phyloP scores from a whole-genome alignment of 164 flowering plant species.

The Saururus chinensis region DNA sequence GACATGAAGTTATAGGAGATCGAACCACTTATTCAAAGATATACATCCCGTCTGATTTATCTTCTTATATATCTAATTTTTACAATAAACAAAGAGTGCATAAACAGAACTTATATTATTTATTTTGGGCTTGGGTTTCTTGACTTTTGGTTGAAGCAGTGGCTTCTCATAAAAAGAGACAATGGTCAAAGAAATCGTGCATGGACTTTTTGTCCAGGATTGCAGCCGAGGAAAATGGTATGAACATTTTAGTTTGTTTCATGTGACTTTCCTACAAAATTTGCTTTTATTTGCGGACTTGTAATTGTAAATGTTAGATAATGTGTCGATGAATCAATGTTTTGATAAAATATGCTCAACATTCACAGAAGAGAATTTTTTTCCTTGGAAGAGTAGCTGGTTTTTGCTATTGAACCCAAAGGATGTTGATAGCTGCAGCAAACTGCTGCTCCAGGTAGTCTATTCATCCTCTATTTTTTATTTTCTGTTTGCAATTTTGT shows the following conservation, averaged over 20 bases:
- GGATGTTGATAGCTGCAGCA: constrained; percentile 7
- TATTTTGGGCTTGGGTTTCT: neutral
- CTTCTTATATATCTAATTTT: neutral
- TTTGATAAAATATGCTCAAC: neutral
- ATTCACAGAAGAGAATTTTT: neutral
- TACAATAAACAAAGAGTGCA: neutral
- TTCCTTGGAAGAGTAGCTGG: constrained; percentile 1
- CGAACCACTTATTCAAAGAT: neutral
- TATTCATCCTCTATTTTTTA: neutral
- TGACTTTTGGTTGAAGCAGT: neutral
- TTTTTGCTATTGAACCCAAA: constrained; percentile 12
- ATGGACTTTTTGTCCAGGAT: constrained; percentile 1
- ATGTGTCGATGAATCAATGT: neutral
- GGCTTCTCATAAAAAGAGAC: neutral
- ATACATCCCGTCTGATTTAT: neutral
- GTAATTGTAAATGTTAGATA: too few species aligned
- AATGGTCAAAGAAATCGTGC: constrained; percentile 1
- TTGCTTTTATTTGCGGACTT: too few species aligned
- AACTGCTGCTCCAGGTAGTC: constrained; percentile 8
- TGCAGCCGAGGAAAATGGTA: neutral
- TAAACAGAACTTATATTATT: neutral
- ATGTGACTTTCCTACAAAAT: too few species aligned
- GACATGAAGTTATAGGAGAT: neutral
- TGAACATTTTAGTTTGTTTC: too few species aligned
- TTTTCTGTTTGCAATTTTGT: neutral